phyloP scores from a whole-genome alignment of 176 grass and related monocot species.

The Puccinellia tenuiflora region DNA sequence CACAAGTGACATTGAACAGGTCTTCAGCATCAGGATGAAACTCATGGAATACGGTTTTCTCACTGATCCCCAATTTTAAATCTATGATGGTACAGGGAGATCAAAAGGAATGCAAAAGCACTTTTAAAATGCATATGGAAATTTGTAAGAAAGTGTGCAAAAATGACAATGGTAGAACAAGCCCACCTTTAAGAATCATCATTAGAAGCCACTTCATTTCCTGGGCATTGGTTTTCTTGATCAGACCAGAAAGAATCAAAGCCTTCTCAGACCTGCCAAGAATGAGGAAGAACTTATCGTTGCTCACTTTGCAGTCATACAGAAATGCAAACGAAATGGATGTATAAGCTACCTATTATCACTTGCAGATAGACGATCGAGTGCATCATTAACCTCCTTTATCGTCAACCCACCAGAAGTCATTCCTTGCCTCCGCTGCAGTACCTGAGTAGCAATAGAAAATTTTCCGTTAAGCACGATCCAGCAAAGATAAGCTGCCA shows the following conservation, averaged over 20 bases:
- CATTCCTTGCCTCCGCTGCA: slow-evolving; percentile 83
- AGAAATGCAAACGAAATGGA: slow-evolving; percentile 11
- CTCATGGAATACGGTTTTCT: slow-evolving; percentile 93
- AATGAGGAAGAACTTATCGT: slow-evolving; percentile 5
- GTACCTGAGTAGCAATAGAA: slow-evolving; percentile 45
- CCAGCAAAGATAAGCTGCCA: neutral
- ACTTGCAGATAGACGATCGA: slow-evolving; percentile 66
- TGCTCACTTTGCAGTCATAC: slow-evolving; percentile 9
- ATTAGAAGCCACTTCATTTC: slow-evolving; percentile 99
- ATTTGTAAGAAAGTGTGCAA: neutral
- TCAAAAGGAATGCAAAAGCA: slow-evolving; percentile 8
- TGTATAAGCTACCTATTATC: slow-evolving; percentile 64
- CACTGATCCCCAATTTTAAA: slow-evolving; percentile 90
- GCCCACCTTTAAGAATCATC: slow-evolving; percentile 90
- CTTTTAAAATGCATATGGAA: neutral
- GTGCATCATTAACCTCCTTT: slow-evolving; percentile 82
- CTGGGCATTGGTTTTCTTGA: slow-evolving; percentile 87
- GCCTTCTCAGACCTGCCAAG: slow-evolving; percentile 73
- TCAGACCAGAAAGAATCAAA: slow-evolving; percentile 59
- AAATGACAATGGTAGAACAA: slow-evolving; percentile 6
- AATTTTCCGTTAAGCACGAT: neutral
- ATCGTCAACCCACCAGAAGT: slow-evolving; percentile 76
- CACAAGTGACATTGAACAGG: slow-evolving; percentile 94
- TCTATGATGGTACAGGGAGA: slow-evolving; percentile 35
- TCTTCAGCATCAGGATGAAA: slow-evolving; percentile 98